A percentile compares a stretch with the other conserved stretches of the same genome.
phyloP scores from a whole-genome alignment of 1,284 basidiomycete species.

The Inonotus hispidus region DNA sequence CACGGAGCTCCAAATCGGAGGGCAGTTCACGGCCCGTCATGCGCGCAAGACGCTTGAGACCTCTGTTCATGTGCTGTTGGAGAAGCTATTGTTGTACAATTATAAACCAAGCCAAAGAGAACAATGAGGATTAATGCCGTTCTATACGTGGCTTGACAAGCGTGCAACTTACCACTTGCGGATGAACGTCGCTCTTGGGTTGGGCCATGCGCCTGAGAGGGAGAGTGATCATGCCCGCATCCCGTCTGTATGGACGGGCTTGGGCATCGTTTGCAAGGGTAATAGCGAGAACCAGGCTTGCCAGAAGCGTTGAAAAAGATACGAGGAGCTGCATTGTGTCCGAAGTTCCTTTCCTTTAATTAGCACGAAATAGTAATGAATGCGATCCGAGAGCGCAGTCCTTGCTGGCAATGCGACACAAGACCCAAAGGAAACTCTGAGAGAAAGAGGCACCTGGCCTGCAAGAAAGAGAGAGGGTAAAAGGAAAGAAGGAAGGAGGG shows the following conservation, averaged over 20 bases:
- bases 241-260: conserved; percentile 24
- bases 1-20: conserved; percentile 42
- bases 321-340: conserved; percentile 47
- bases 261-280: conserved; percentile 22
- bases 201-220: conserved; percentile 47
- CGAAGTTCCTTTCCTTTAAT: background rate
- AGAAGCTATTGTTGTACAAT: conserved; percentile 39
- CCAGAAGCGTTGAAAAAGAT: conserved; percentile 49
- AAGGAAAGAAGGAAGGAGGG: background rate
- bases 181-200: conserved; percentile 44
- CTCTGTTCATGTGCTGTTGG: conserved; percentile 69
- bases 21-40: conserved; percentile 59
- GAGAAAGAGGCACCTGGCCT: conserved; percentile 16
- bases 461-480: conserved; percentile 1
- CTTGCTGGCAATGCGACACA: background rate
- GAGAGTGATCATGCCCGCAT: conserved; percentile 44
- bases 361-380: background rate
- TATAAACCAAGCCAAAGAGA: background rate
- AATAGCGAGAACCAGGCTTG: conserved; percentile 44
- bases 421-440: conserved; percentile 3
- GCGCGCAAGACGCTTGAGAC: conserved; percentile 57
- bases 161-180: conserved; percentile 50
- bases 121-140: conserved; percentile 6
- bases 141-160: background rate
- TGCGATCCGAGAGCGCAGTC: background rate